These are phyloP conservation scores for Podila verticillata DNA, from an alignment of 192 early-diverging fungal genomes.

Conservation along the genomic window DNA sequence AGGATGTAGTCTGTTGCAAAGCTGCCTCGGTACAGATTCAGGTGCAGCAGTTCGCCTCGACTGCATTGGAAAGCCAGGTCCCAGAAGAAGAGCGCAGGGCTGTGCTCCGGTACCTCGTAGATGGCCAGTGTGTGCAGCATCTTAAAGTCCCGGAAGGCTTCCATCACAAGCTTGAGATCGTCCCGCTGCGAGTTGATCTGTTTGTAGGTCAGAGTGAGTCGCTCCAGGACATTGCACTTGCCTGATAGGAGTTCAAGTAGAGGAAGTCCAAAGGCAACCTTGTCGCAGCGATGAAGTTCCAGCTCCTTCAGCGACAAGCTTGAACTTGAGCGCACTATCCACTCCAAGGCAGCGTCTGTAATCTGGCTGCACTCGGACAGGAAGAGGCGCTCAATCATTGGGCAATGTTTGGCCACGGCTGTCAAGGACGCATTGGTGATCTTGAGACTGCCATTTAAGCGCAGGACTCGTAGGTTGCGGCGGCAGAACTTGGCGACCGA, in stretches of 20 bases:
- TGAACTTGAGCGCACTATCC: conserved; percentile 51
- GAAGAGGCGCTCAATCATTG: conserved; percentile 52
- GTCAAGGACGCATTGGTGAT: conserved; percentile 56
- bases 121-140: conserved; percentile 18
- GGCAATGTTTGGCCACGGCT: conserved; percentile 54
- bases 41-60: conserved; percentile 9
- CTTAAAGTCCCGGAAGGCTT: conserved; percentile 40
- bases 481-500: conserved; percentile 48
- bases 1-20: conserved; percentile 41
- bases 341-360: conserved; percentile 51
- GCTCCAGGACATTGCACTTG: conserved; percentile 29
- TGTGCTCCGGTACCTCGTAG: conserved; percentile 42
- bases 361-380: conserved; percentile 57
- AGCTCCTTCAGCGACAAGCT: conserved; percentile 25
- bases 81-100: conserved; percentile 49
- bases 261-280: conserved; percentile 25
- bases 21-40: conserved; percentile 37
- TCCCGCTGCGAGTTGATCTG: conserved; percentile 47
- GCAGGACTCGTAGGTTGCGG: conserved; percentile 29
- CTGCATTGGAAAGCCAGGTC: conserved; percentile 42
- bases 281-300: conserved; percentile 48
- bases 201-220: conserved; percentile 38
- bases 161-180: conserved; percentile 50
- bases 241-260: conserved; percentile 19
- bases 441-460: conserved; percentile 58